Evolutionary conservation across 2,329 filamentous ascomycete genomes (phyloP), one percentile per base, ranked within the genome.

Genomic region (Colletotrichum noveboracense): DNA sequence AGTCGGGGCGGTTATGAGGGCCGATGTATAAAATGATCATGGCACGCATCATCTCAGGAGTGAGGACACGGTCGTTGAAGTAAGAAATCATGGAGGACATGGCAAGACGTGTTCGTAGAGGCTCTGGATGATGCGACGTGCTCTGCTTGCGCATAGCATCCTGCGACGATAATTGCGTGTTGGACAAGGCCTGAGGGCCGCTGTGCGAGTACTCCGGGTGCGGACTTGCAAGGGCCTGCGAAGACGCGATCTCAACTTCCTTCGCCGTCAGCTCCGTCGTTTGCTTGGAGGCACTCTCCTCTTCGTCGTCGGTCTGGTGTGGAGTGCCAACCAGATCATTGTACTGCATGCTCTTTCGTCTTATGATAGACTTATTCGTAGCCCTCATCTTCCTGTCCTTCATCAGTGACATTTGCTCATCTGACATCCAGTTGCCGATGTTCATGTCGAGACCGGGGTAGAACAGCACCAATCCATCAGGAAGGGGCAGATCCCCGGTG

Each of bases 11-110:
- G 83, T 97, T 95, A 82, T 98, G 94, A 0, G 96, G 96, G 1
- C 97, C 97, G 71, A 99, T 94, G 83, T 99, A 99, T 6, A 99
- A 89, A 78, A 99, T 98, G 78, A 99, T 98, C 96, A 99, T 98
- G 77, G 96, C 95, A 36, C 97, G 94, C 94, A 98, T 98, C 95
- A 98, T 98, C 84, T 99, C 97, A 0, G 97, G 96, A 0, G 95
- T 96, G 16, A 99, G 89, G 32, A 99, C 94, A 32, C 97, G 94
- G 84, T 99, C 97, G 83, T 98, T 97, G 84, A 98, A 98, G 85
- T 98, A 98, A 0, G 96, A 98, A 43, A 99, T 97, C 92, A 98
- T 98, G n/a, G 94, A 96, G 0, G 95, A 96, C 82, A 96, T 98
- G 18, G 96, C 96, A 12, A 99, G 90, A n/a, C 96, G 92, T 2